These are phyloP conservation scores for Lotus japonicus DNA, from an alignment of 306 rosid species.

Conservation along the genomic window DNA sequence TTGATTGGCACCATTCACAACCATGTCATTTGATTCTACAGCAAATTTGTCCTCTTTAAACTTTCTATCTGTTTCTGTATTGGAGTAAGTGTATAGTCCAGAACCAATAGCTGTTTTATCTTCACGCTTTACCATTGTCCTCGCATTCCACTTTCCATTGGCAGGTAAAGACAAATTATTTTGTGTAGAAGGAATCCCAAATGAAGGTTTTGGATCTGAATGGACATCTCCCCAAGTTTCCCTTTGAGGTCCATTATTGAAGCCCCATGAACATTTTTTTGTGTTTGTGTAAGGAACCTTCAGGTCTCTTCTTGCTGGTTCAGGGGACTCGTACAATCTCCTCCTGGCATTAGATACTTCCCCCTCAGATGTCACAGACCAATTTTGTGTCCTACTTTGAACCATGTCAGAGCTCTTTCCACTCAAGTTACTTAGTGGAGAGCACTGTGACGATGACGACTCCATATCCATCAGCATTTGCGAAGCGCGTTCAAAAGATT, in stretches of 20 bases:
- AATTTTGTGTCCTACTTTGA: constrained; percentile 25
- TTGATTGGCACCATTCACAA: constrained; percentile 15
- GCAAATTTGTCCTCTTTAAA: constrained; percentile 23
- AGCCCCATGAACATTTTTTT: constrained; percentile 49
- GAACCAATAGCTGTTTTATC: not conserved
- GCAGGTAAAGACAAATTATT: constrained; percentile 3
- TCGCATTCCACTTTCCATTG: constrained; percentile 22
- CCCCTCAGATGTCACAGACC: constrained; percentile 20
- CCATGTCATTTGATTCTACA: constrained; percentile 14
- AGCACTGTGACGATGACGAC: constrained; percentile 20
- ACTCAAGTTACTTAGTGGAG: constrained; percentile 18
- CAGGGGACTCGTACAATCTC: constrained; percentile 38
- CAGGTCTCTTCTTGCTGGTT: constrained; percentile 21
- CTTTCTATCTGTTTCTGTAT: constrained; percentile 12
- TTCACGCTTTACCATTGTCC: constrained; percentile 15
- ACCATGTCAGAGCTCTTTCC: constrained; percentile 21
- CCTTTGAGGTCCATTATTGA: constrained; percentile 35
- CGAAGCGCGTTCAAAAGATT: constrained; percentile 70
- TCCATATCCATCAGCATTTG: constrained; percentile 51
- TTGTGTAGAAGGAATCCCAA: constrained; percentile 14
- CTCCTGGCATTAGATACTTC: constrained; percentile 26
- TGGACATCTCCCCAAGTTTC: constrained; percentile 34
- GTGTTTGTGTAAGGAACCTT: constrained; percentile 46
- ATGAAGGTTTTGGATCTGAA: constrained; percentile 39
- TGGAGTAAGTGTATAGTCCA: not conserved